Base-by-base conservation (phyloP, 352 stramenopile genomes). In the Globisporangium acanthophoron region DNA sequence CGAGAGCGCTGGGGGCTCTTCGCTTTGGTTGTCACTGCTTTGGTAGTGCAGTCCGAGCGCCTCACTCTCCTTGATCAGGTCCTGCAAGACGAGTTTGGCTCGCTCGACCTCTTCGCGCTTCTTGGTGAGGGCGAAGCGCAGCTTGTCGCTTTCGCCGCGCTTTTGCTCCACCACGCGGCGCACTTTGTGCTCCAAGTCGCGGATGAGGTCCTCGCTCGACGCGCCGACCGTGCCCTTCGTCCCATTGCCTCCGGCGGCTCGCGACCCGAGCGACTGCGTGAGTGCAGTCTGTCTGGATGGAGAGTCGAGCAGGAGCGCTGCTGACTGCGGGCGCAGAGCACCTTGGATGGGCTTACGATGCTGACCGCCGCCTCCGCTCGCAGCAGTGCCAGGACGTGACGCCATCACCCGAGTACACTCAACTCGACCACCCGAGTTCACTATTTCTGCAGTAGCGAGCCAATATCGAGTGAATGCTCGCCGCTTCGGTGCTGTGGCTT, bases 131-230 rank as follows among this genome's bases (percentile, higher is more conserved):
- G 69, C 64, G 48, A 87, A 94, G 7, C 75, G 71, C 52, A 94
- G 60, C 60, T 84, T 84, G 64, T 94, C 82, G 65, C 81, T 89
- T 54, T 90, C 76, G 9, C 57, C 54, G n/a, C 82, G 78, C 64
- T 94, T 94, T 31, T 82, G 67, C 48, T 94, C 85, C 5, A 92
- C 78, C 13, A 94, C 72, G n/a, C 87, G 85, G 40, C 82, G 73
- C 15, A 94, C 79, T 57, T 91, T 90, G 50, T 48, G 47, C 61
- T 94, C 85, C 31, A 94, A 61, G 56, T 90, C 76, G 31, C 71
- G 76, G 27, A 94, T 90, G 41, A 94, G 62, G 59, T 92, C 85
- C 24, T 90, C 80, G 24, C 79, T 90, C 16, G 81, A 91, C 4
- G 74, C 54, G 5, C 66, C 79, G 1, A 80, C 73, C 20, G 83